Evolutionary conservation across 2,329 filamentous ascomycete species (phyloP), one percentile per base, ranked within the genome.

Genomic region (Chaetomium sp.): DNA sequence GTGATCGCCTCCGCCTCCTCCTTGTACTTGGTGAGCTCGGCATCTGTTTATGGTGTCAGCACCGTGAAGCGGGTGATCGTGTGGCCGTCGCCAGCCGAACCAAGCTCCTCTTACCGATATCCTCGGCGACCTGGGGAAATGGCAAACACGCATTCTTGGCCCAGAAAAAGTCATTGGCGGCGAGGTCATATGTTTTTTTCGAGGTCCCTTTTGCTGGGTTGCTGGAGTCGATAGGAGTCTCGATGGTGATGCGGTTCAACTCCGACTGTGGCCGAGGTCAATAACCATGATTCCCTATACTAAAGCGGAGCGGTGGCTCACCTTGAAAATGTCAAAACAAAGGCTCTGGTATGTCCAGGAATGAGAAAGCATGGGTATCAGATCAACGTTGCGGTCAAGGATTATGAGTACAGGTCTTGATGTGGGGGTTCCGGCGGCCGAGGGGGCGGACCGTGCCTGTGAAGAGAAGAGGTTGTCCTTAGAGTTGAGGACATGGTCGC

Each of bases 351-450:
- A 87, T 9, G 85, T 85, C 83, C 83, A 85, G 23, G 93, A 97
- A 78, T 99, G 95, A 16, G 94, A 97, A n/a, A 99, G 85, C 95
- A 99, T 98, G 2, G 95, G 93, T 69, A 97, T 92, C 60, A 99
- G 80, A 76, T 99, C 95, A 53, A 99, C 89, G 73, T 97, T 98
- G 70, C 95, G 89, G 78, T 99, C 95, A 56, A 98, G 89, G 60
- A 99, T 90, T 70, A 99, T 87, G 54, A 99, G 86, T 0, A 98
- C 92, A 0, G 96, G 95, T 57, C 96, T 83, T 27, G 92, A 91
- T 9, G 88, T 86, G 2, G 89, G 85, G 0, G 90, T 89, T 19
- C 85, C 83, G 1, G 83, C 77, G 7, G 83, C 78, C n/a, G 82
- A 80, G 42, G 80, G 80, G 8, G 82, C 79, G 1, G 87, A 82